A percentile compares a stretch with the other conserved stretches of the same genome.
phyloP scores from a whole-genome alignment of 176 grass and related monocot species.

The Rhynchospora pubera region DNA sequence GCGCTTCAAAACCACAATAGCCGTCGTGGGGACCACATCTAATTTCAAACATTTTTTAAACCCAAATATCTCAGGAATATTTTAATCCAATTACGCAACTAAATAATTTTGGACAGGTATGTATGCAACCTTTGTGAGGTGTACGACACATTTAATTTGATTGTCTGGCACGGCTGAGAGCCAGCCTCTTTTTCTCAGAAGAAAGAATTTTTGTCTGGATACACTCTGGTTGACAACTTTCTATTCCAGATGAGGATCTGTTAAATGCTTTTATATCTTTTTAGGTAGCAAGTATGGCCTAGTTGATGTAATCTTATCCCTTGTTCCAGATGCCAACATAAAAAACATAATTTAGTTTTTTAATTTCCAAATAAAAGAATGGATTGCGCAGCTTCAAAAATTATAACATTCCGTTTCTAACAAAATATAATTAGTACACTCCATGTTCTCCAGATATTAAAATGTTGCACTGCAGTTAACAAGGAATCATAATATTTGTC shows the following conservation, averaged over 20 bases:
- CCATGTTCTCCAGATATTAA: no score
- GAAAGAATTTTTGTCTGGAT: background rate
- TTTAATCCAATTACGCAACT: background rate
- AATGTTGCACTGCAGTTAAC: no score
- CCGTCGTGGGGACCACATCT: background rate
- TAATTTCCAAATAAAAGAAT: no score
- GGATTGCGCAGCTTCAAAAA: no score
- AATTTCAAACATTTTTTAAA: background rate
- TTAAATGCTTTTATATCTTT: conserved; percentile 1
- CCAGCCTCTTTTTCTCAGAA: background rate
- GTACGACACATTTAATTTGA: background rate
- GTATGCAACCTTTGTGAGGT: background rate
- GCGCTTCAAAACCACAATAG: background rate
- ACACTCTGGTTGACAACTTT: conserved; percentile 12
- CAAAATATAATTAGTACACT: no score
- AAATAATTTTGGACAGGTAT: background rate
- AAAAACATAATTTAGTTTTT: no score
- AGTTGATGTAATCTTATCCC: background rate
- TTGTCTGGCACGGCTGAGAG: background rate
- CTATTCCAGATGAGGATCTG: background rate
- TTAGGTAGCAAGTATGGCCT: conserved; percentile 2
- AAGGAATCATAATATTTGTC: background rate
- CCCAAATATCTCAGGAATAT: background rate
- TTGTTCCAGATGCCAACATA: background rate
- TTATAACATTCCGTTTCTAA: no score